phyloP scores from a whole-genome alignment of 2,329 filamentous ascomycete species.

The Aspergillus spinulosporus region DNA sequence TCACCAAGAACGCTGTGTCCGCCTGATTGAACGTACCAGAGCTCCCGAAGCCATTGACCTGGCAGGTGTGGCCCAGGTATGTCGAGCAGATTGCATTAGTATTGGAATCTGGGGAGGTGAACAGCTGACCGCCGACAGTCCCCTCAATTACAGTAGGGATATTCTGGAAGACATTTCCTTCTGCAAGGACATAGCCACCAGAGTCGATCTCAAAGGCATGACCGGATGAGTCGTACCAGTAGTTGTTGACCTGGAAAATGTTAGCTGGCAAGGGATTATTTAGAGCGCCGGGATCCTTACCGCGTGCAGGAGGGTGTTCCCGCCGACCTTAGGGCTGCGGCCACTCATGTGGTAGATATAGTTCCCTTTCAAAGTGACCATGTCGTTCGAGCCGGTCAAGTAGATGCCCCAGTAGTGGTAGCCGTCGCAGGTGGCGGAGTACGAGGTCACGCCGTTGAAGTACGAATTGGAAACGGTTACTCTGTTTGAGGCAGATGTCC shows the following conservation, averaged over 20 bases:
- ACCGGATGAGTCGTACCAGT: conserved; percentile 56
- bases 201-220: conserved; percentile 58
- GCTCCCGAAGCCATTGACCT: conserved; percentile 4
- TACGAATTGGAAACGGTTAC: conserved; percentile 62
- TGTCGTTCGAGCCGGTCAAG: conserved; percentile 57
- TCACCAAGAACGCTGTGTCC: conserved; percentile 9
- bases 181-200: conserved; percentile 51
- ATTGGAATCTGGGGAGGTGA: conserved; percentile 33
- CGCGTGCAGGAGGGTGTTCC: conserved; percentile 59
- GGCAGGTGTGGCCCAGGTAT: conserved; percentile 27
- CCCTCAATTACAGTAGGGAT: conserved; percentile 41
- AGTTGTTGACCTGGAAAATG: conserved; percentile 53
- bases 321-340: conserved; percentile 53
- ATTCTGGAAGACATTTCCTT: conserved; percentile 61
- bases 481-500: conserved; percentile 53
- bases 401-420: conserved; percentile 63
- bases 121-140: conserved; percentile 41
- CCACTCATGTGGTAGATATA: conserved; percentile 61
- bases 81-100: conserved; percentile 19
- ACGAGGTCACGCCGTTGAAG: conserved; percentile 56
- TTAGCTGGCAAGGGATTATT: background rate
- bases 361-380: conserved; percentile 61
- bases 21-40: conserved; percentile 5
- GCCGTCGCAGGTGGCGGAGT: conserved; percentile 58
- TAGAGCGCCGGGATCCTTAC: conserved; percentile 17